A percentile compares a stretch with the other conserved stretches of the same genome.
Evolutionary conservation across 129 eudicot species (phyloP).

Genomic region (Smallanthus sonchifolius): DNA sequence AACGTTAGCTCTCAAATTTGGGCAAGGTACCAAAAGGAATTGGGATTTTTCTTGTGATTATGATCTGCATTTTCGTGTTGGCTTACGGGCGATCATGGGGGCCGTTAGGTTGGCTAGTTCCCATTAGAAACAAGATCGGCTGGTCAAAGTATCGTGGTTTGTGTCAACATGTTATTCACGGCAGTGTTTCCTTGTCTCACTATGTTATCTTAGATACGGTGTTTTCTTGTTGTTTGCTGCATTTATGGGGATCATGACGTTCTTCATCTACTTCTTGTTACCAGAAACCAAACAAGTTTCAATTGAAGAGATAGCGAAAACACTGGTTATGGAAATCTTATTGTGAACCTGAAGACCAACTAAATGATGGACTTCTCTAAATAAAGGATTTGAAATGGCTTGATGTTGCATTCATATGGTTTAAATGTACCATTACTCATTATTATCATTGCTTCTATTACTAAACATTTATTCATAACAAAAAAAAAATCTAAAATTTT

Average conservation of each 20-base stretch:
- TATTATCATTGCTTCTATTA: no score
- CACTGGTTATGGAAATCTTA: conserved; percentile 83
- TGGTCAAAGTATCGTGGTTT: conserved; percentile 85
- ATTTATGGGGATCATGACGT: conserved; percentile 51
- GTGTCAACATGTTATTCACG: conserved; percentile 91
- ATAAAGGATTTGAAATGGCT: not conserved
- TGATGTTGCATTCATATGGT: not conserved
- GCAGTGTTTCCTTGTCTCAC: conserved; percentile 57
- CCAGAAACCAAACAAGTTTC: conserved; percentile 91
- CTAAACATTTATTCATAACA: no score
- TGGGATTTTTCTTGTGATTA: conserved; percentile 55
- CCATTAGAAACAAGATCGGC: conserved; percentile 96
- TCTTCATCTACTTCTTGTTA: conserved; percentile 61
- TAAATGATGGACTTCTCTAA: not conserved
- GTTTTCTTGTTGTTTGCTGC: conserved; percentile 71
- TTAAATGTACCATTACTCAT: no score
- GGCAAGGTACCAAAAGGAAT: conserved; percentile 65
- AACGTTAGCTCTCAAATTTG: conserved; percentile 73
- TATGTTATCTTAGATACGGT: conserved; percentile 71
- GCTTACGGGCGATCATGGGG: conserved; percentile 98
- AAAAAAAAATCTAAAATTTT: no score
- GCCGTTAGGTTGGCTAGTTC: conserved; percentile 91
- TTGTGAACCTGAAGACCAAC: conserved; percentile 28
- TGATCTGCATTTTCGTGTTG: conserved; percentile 71
- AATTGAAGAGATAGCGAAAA: conserved; percentile 66